Percentiles rank a stretch among this genome's conserved stretches.
Conservation (phyloP, 176 grass and related monocot genomes). For the Areca catechu region DNA sequence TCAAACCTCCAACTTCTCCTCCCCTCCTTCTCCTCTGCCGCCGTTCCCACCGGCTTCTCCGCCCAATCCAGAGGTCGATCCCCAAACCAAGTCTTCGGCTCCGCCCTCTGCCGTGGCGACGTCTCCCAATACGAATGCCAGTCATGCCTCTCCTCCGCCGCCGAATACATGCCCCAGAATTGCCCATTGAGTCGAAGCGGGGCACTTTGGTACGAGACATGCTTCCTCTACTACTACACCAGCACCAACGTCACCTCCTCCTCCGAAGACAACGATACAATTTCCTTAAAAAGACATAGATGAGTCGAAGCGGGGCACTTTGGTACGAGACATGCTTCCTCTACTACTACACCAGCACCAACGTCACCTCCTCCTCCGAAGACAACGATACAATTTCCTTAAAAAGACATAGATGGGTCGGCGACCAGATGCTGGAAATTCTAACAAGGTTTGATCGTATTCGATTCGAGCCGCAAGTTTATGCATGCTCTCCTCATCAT, state of each 20-base stretch:
- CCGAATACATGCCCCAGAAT: not conserved
- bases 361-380: not conserved
- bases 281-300: not conserved
- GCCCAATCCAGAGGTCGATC: not conserved
- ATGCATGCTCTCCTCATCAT: no score
- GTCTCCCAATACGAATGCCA: not conserved
- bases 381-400: not conserved
- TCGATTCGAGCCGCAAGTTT: no score
- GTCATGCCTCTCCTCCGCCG: not conserved
- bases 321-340: conserved; percentile 21
- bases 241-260: not conserved
- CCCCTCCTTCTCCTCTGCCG: not conserved
- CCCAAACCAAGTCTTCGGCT: conserved; percentile 5
- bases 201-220: conserved; percentile 13
- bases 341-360: conserved; percentile 14
- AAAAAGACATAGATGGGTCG: not conserved
- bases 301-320: not conserved
- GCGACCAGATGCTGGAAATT: no score
- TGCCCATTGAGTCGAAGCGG: not conserved
- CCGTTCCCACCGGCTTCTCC: conserved; percentile 3
- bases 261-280: not conserved
- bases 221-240: conserved; percentile 19
- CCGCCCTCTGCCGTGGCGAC: conserved; percentile 15
- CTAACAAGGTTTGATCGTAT: no score
- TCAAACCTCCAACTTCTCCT: conserved; percentile 18